Conservation (phyloP, 2,329 filamentous ascomycete genomes). For the Penicillium brasilianum region DNA sequence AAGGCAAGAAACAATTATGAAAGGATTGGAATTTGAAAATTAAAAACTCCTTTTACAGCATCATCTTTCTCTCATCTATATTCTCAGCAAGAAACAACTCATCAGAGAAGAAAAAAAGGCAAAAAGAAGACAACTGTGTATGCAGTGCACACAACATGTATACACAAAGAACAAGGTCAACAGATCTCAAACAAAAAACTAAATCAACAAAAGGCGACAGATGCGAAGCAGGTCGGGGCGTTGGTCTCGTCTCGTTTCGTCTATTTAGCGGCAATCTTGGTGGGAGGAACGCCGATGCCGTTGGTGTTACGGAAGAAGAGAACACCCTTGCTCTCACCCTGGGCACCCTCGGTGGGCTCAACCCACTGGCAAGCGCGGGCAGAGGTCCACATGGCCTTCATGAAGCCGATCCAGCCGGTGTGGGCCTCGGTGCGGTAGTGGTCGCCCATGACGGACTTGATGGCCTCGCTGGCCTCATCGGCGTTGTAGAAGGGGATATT, state of each 20-base stretch:
- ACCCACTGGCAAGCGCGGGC: constrained; percentile 95
- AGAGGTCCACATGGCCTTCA: constrained; percentile 79
- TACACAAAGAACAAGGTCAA: constrained; percentile 12
- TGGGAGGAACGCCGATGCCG: constrained; percentile 71
- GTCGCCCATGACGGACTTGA: constrained; percentile 91
- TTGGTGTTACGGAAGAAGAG: constrained; percentile 97
- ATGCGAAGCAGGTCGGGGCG: constrained; percentile 3
- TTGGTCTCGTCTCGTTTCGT: constrained; percentile 21
- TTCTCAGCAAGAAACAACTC: constrained; percentile 18
- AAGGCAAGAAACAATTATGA: background rate
- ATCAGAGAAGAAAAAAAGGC: constrained; percentile 10
- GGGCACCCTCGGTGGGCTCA: constrained; percentile 81
- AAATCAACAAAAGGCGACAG: constrained; percentile 17
- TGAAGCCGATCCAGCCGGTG: constrained; percentile 80
- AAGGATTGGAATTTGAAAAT: background rate
- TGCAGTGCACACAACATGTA: constrained; percentile 17
- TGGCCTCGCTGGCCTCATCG: constrained; percentile 90
- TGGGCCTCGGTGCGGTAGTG: constrained; percentile 87
- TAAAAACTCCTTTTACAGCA: constrained; percentile 10
- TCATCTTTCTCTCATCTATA: constrained; percentile 19
- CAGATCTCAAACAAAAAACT: constrained; percentile 4
- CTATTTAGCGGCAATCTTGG: constrained; percentile 47
- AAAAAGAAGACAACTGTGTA: constrained; percentile 7
- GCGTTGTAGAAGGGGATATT: constrained; percentile 97
- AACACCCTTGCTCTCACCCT: constrained; percentile 80